phyloP scores from a whole-genome alignment of 2,329 filamentous ascomycete genomes.

The Calcarisporium arbuscula region DNA sequence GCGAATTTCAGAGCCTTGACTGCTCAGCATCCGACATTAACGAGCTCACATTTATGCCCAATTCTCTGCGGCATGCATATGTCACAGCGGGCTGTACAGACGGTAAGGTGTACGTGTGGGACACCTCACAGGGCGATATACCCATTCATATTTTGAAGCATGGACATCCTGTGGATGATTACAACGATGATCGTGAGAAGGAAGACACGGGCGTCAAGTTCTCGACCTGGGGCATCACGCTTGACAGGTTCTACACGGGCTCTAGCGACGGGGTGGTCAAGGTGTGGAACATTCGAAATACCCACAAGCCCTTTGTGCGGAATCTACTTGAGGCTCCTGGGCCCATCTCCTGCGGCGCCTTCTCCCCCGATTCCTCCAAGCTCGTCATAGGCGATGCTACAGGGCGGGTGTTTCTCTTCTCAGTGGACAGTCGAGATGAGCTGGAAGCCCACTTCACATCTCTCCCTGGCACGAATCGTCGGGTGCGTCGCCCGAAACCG shows the following conservation, averaged over 20 bases:
- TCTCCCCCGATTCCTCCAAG: slow-evolving; percentile 49
- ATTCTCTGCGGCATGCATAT: slow-evolving; percentile 43
- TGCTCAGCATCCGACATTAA: slow-evolving; percentile 57
- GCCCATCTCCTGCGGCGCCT: slow-evolving; percentile 51
- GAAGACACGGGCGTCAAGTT: slow-evolving; percentile 60
- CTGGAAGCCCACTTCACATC: slow-evolving; percentile 26
- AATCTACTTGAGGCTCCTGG: slow-evolving; percentile 48
- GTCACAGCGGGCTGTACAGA: slow-evolving; percentile 57
- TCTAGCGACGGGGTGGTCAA: slow-evolving; percentile 58
- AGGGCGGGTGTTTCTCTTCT: slow-evolving; percentile 52
- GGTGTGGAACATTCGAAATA: slow-evolving; percentile 53
- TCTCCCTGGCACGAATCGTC: slow-evolving; percentile 26
- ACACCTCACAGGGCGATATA: slow-evolving; percentile 48
- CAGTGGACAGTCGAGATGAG: slow-evolving; percentile 38
- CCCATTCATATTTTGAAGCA: slow-evolving; percentile 52
- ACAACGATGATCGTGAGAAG: slow-evolving; percentile 39
- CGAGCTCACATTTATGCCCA: slow-evolving; percentile 53
- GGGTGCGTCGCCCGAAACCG: slow-evolving; percentile 38
- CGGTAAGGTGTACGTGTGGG: slow-evolving; percentile 57
- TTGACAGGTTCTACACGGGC: slow-evolving; percentile 56
- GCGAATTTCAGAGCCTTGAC: slow-evolving; percentile 48
- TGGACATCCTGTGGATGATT: slow-evolving; percentile 35
- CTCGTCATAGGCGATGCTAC: slow-evolving; percentile 56
- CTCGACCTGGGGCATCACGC: slow-evolving; percentile 51
- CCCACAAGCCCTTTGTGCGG: slow-evolving; percentile 39